phyloP scores from a whole-genome alignment of 768 basidiomycete genomes.

The Calocybe gangraenosa region DNA sequence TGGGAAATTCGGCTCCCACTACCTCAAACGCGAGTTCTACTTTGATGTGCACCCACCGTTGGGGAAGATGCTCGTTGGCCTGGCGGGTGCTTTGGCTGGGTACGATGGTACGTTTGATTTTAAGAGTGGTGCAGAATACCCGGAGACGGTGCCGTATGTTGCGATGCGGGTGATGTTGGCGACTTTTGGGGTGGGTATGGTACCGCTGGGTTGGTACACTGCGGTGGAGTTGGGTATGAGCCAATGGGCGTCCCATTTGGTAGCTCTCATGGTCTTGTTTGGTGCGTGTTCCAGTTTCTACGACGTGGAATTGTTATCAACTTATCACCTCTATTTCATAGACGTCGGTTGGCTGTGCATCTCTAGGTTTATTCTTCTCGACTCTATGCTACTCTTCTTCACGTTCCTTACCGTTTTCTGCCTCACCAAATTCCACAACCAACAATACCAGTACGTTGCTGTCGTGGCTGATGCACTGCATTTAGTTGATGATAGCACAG shows the following conservation, averaged over 20 bases:
- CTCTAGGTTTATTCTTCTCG: slow-evolving; percentile 94
- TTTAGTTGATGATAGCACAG: slow-evolving; percentile 37
- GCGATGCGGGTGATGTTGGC: slow-evolving; percentile 96
- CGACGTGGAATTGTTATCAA: background rate
- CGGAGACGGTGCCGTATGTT: slow-evolving; percentile 81
- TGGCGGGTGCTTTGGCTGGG: slow-evolving; percentile 86
- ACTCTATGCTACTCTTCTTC: slow-evolving; percentile 99
- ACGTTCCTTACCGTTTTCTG: slow-evolving; percentile 96
- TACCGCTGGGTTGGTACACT: slow-evolving; percentile 96
- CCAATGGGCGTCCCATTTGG: slow-evolving; percentile 83
- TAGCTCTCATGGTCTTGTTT: slow-evolving; percentile 88
- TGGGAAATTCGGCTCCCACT: slow-evolving; percentile 97
- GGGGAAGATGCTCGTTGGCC: slow-evolving; percentile 97
- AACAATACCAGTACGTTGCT: slow-evolving; percentile 79
- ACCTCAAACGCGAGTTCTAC: slow-evolving; percentile 98
- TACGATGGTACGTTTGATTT: slow-evolving; percentile 93
- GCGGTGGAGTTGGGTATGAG: slow-evolving; percentile 93
- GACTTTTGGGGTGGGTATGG: slow-evolving; percentile 91
- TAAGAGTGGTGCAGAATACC: slow-evolving; percentile 86
- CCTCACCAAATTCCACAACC: slow-evolving; percentile 94
- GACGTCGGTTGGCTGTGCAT: slow-evolving; percentile 97
- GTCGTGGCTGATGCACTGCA: background rate
- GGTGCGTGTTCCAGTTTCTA: slow-evolving; percentile 45
- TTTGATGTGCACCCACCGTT: slow-evolving; percentile 99
- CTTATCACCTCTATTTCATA: slow-evolving; percentile 24